These are phyloP conservation scores for Lactifluus rugatus DNA, from an alignment of 768 basidiomycete genomes.

Conservation along the genomic window DNA sequence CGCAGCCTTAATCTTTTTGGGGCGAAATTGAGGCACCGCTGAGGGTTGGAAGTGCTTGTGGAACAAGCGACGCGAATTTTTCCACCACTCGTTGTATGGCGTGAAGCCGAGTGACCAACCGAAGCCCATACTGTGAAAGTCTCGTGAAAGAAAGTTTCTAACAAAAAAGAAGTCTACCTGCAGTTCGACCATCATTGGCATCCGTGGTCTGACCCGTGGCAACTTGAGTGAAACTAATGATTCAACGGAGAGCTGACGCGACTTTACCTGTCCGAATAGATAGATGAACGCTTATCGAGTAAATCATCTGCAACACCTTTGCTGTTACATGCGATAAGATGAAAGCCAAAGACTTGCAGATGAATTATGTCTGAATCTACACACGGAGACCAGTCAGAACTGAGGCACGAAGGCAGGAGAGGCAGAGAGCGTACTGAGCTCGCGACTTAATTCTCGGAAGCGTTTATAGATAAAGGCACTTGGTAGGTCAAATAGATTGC, in stretches of 20 bases:
- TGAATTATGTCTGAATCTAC: slow-evolving; percentile 26
- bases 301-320: slow-evolving; percentile 28
- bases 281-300: slow-evolving; percentile 30
- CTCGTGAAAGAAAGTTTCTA: neutral
- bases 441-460: slow-evolving; percentile 16
- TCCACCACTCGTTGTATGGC: slow-evolving; percentile 29
- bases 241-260: neutral
- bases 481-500: slow-evolving; percentile 21
- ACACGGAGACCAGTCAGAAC: neutral
- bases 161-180: neutral
- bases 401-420: neutral
- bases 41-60: slow-evolving; percentile 22
- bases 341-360: slow-evolving; percentile 22
- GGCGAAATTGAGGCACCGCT: slow-evolving; percentile 23
- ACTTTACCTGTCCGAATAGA: slow-evolving; percentile 28
- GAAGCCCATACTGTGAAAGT: slow-evolving; percentile 14
- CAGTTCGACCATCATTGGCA: slow-evolving; percentile 20
- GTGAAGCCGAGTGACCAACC: slow-evolving; percentile 21
- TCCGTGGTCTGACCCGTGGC: slow-evolving; percentile 8
- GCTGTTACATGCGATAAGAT: slow-evolving; percentile 29
- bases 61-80: slow-evolving; percentile 26
- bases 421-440: neutral
- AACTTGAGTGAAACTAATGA: neutral
- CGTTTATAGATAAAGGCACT: slow-evolving; percentile 19
- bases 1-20: slow-evolving; percentile 25